phyloP scores from a whole-genome alignment of 139 green algal genomes.

The Zygnema circumcarinatum region DNA sequence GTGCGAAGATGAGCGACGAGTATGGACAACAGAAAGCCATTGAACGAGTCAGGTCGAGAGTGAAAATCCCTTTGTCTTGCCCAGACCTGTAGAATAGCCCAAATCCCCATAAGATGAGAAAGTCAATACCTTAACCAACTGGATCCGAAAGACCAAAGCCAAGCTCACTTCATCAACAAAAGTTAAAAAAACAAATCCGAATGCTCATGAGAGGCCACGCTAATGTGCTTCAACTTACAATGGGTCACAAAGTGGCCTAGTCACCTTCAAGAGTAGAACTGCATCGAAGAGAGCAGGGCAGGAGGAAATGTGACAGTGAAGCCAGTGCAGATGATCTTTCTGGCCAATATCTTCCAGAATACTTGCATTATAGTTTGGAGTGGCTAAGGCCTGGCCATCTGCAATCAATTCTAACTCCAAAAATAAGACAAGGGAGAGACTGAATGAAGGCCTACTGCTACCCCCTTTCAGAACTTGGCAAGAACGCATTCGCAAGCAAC shows the following conservation, averaged over 20 bases:
- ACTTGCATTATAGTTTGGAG: constrained; percentile 41
- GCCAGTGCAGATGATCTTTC: not conserved
- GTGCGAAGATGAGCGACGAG: constrained; percentile 44
- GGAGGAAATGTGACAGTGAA: not conserved
- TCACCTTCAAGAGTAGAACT: constrained; percentile 40
- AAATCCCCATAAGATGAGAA: not conserved
- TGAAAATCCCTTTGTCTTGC: constrained; percentile 43
- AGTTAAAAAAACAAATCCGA: no score
- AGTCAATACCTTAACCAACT: not conserved
- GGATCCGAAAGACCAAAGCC: not conserved
- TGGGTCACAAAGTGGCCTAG: no score
- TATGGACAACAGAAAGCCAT: constrained; percentile 57
- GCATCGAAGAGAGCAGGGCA: constrained; percentile 3
- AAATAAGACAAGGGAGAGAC: not conserved
- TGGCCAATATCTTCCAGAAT: constrained; percentile 42
- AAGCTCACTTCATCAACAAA: no score
- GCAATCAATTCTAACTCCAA: not conserved
- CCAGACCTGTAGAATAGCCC: constrained; percentile 42
- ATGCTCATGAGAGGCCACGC: no score
- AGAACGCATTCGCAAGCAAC: no score
- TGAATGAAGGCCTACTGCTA: not conserved
- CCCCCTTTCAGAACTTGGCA: no score
- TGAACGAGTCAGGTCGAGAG: constrained; percentile 37
- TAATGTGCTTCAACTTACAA: no score
- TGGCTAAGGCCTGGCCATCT: constrained; percentile 21